These are phyloP conservation scores for Musa acuminata DNA, from an alignment of 176 grass and related monocot genomes.

Conservation along the genomic window DNA sequence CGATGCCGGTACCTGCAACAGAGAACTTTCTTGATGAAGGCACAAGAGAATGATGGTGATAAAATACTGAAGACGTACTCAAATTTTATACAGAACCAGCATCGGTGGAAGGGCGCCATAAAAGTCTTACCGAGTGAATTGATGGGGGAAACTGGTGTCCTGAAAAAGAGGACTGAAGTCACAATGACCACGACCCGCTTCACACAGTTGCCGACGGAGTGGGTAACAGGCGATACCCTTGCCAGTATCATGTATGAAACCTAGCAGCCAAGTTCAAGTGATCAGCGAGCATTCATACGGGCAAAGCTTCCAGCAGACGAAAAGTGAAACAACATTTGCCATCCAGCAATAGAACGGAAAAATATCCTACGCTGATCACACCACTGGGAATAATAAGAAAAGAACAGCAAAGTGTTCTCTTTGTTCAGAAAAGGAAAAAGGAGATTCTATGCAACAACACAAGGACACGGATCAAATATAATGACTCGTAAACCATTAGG, in stretches of 20 bases:
- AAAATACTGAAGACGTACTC: too few relatives aligned
- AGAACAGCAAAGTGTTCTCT: too few relatives aligned
- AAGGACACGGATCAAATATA: too few relatives aligned
- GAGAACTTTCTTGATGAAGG: not conserved
- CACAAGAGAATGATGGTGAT: not conserved
- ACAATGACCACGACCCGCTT: slow-evolving; percentile 85
- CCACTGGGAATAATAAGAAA: too few relatives aligned
- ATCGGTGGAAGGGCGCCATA: not conserved
- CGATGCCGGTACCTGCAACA: slow-evolving; percentile 58
- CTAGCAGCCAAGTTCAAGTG: slow-evolving; percentile 20
- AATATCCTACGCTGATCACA: not conserved
- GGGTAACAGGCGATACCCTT: slow-evolving; percentile 68
- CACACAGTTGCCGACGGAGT: slow-evolving; percentile 78
- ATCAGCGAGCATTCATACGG: not conserved
- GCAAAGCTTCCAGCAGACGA: not conserved
- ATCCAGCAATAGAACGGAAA: not conserved
- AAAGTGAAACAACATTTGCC: not conserved
- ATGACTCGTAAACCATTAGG: too few relatives aligned
- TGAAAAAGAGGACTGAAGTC: slow-evolving; percentile 82
- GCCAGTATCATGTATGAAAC: slow-evolving; percentile 92
- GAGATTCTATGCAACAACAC: too few relatives aligned
- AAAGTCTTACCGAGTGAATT: slow-evolving; percentile 55
- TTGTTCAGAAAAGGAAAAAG: too few relatives aligned
- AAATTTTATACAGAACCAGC: not conserved
- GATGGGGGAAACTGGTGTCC: slow-evolving; percentile 71